Conservation (phyloP, 2,329 filamentous ascomycete species). For the Talaromyces sp. region DNA sequence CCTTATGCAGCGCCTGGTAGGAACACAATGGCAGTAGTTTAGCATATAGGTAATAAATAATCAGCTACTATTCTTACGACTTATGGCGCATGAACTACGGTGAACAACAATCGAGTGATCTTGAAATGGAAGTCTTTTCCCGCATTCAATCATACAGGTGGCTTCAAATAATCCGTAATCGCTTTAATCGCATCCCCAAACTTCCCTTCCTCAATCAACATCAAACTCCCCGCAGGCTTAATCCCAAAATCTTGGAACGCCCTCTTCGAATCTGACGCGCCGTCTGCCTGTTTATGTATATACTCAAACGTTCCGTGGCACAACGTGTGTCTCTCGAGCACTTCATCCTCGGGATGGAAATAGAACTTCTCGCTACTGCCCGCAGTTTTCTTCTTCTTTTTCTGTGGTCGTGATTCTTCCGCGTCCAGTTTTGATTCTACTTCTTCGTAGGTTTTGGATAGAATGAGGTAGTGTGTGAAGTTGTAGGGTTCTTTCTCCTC, state of each 20-base stretch:
- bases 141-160: constrained; percentile 38
- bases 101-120: background rate
- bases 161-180: constrained; percentile 69
- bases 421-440: constrained; percentile 76
- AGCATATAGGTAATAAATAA: background rate
- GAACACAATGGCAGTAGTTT: constrained; percentile 49
- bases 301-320: constrained; percentile 73
- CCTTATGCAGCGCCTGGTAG: constrained; percentile 81
- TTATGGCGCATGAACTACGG: background rate
- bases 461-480: constrained; percentile 87
- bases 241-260: constrained; percentile 94
- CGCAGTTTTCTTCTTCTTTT: constrained; percentile 62
- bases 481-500: constrained; percentile 89
- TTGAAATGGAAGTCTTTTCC: background rate
- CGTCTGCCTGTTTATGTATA: constrained; percentile 73
- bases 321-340: constrained; percentile 72
- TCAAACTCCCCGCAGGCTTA: constrained; percentile 77
- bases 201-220: constrained; percentile 77
- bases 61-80: background rate
- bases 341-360: constrained; percentile 95
- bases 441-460: constrained; percentile 92
- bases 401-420: constrained; percentile 60
- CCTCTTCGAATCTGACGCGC: constrained; percentile 83
- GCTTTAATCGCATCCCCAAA: constrained; percentile 75
- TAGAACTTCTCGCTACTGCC: constrained; percentile 64